Evolutionary conservation across 2,329 filamentous ascomycete species (phyloP).

Genomic region (Lachnellula hyalina): DNA sequence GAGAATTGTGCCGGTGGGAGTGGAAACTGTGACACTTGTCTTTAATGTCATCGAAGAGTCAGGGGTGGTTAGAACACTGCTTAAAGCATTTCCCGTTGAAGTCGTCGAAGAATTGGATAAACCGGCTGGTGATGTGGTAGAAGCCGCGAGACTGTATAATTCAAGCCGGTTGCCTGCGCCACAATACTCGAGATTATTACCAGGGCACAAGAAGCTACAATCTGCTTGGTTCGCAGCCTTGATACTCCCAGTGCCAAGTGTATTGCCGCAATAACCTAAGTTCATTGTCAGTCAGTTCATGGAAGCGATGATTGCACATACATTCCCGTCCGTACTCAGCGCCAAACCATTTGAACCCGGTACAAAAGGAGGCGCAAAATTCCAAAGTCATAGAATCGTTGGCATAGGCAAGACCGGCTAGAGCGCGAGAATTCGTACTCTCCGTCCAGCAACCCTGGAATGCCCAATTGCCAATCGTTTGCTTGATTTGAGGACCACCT

Average conservation of each 20-base stretch:
- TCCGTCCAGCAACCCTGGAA: slow-evolving; percentile 32
- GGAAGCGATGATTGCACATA: slow-evolving; percentile 8
- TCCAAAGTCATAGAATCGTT: slow-evolving; percentile 32
- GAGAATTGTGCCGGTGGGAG: slow-evolving; percentile 1
- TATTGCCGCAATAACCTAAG: slow-evolving; percentile 29
- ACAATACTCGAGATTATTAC: slow-evolving; percentile 28
- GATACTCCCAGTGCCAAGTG: slow-evolving; percentile 17
- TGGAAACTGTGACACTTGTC: background rate
- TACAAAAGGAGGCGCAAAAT: slow-evolving; percentile 28
- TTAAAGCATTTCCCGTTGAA: background rate
- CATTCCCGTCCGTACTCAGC: slow-evolving; percentile 37
- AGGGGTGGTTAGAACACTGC: too few species aligned
- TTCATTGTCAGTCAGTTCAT: background rate
- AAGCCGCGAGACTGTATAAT: background rate
- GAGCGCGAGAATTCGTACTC: slow-evolving; percentile 22
- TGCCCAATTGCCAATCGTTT: slow-evolving; percentile 19
- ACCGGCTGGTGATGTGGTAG: background rate
- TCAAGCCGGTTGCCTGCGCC: slow-evolving; percentile 24
- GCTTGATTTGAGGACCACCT: slow-evolving; percentile 15
- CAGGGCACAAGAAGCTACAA: slow-evolving; percentile 21
- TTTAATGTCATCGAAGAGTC: too few species aligned
- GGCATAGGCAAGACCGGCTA: slow-evolving; percentile 18
- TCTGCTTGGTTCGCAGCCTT: slow-evolving; percentile 21
- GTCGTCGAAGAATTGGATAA: slow-evolving; percentile 4
- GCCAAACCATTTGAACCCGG: slow-evolving; percentile 32